Evolutionary conservation across 1,284 basidiomycete species (phyloP), one percentile per base, ranked within the genome.

Genomic region (Albatrellus sp.): DNA sequence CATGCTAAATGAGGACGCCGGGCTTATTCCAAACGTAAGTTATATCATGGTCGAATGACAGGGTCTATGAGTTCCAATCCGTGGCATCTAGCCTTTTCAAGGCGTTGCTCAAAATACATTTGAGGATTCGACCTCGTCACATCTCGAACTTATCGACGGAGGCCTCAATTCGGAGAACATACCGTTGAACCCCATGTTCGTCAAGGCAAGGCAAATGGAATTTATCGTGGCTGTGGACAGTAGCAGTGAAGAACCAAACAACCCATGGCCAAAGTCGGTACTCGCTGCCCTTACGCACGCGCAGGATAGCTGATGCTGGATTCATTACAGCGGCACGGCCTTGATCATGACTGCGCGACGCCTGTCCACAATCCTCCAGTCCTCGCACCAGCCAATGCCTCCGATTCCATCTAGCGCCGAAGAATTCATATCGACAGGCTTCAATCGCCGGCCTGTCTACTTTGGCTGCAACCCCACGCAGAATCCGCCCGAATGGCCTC

Each of bases 361-460:
- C 42, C 66, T 71, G 28, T 59, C 62, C 13, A 68, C 60, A 19
- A 47, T 76, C 28, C 60, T 80, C 5, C 58, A 61, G n/a, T 51
- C 63, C 3, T 71, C 77, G 0, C 80, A 81, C 55, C 74, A 78
- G 48, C 57, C 57, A 20, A 77, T 83, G 55, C 80, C 80, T 12
- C 73, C 76, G 2, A 70, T 81, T 40, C 80, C 80, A n/a, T 54
- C 58, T 2, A 66, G 61, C 12, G 51, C 66, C 1, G 65, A 69
- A 11, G 72, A 70, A 5, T 85, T 85, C 54, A 55, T 84, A 40
- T 61, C 65, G 11, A 72, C 70, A 7, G 86, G 86, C 12, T 66
- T 82, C 8, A 82, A 80, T 57, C 67, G 68, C 34, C 71, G 84
- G 14, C 74, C 84, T 5, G 80, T 80, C 0, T 87, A 89, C 60